Evolutionary conservation across 139 green algal genomes (phyloP), one percentile per base, ranked within the genome.

Genomic region (Spirogloea muscicola): DNA sequence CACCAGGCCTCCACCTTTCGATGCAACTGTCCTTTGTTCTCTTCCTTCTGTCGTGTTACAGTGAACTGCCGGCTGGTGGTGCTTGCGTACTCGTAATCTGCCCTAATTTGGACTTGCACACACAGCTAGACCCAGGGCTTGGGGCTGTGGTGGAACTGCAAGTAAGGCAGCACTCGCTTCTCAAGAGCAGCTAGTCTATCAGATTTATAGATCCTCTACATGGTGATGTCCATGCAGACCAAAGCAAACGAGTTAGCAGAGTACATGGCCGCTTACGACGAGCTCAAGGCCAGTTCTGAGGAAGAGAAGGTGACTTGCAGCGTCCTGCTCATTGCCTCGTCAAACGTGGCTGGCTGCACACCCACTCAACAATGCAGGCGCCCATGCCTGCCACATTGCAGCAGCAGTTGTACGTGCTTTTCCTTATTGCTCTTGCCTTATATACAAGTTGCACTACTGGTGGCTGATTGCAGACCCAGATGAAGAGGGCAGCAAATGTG

Each of bases 181-280:
- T 13, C 43, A 51, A 51, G 43, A 10, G 43, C 10, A 51, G 43
- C 43, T 51, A 51, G 10, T 51, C 43, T 51, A 13, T 51, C 43
- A 10, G 13, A 51, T 51, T 51, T 51, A 13, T 51, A 10, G 10
- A 25, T 10, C 43, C 13, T 51, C 10, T 51, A 51, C 13, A 51
- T 25, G 10, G 10, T 25, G 10, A 51, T 13, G 10, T 51, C 10
- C 10, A 13, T 64, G 31, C 72, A 80, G 72, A 72, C n/a, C 52
- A 77, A 77, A 51, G 63, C 61, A 16, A 43, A 80, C 34, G 72
- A 80, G n/a, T 63, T 80, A 1, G 62, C 72, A 4, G 18, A 13
- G 3, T 41, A 43, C 1, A 77, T 77, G 63, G 27, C 33, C 10
- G 13, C 27, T 0, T 77, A 80, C 16, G 72, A 80, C 36, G 48